Percentiles rank a stretch among this genome's conserved stretches.
phyloP scores from a whole-genome alignment of 2,329 filamentous ascomycete species.

The Zymoseptoria passerinii region DNA sequence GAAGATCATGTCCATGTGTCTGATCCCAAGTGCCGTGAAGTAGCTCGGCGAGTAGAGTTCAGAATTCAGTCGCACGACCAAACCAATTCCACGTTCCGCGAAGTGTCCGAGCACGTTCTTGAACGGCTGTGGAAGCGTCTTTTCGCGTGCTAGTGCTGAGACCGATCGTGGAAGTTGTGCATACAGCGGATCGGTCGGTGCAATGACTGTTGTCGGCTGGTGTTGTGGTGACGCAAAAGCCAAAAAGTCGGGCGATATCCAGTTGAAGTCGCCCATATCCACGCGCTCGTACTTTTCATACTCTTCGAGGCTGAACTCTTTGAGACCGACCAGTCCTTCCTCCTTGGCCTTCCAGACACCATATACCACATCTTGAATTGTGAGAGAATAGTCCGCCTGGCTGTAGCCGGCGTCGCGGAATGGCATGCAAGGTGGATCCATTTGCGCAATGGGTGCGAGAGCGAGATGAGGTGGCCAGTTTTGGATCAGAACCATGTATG shows the following conservation, averaged over 20 bases:
- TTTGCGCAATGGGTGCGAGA: constrained; percentile 88
- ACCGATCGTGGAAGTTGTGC: constrained; percentile 65
- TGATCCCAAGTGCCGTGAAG: constrained; percentile 89
- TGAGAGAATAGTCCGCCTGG: constrained; percentile 92
- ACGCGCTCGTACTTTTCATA: constrained; percentile 94
- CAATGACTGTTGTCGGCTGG: constrained; percentile 63
- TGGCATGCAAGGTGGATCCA: constrained; percentile 95
- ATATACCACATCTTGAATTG: constrained; percentile 94
- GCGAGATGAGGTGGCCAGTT: constrained; percentile 95
- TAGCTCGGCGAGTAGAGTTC: constrained; percentile 94
- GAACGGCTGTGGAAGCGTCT: constrained; percentile 73
- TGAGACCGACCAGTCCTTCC: constrained; percentile 79
- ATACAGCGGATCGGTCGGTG: constrained; percentile 64
- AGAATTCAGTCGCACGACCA: constrained; percentile 92
- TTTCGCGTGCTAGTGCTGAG: constrained; percentile 58
- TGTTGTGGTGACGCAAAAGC: constrained; percentile 94
- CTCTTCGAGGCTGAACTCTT: constrained; percentile 93
- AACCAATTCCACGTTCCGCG: constrained; percentile 73
- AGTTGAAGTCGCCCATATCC: constrained; percentile 99
- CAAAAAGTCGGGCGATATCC: constrained; percentile 90
- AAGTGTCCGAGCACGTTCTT: constrained; percentile 95
- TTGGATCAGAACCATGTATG: constrained; percentile 98
- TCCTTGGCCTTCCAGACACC: constrained; percentile 99
- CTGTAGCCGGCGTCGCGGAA: constrained; percentile 98
- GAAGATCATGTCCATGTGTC: constrained; percentile 98